phyloP scores from a whole-genome alignment of 2,329 filamentous ascomycete species.

The Sphaerostilbella broomeana region DNA sequence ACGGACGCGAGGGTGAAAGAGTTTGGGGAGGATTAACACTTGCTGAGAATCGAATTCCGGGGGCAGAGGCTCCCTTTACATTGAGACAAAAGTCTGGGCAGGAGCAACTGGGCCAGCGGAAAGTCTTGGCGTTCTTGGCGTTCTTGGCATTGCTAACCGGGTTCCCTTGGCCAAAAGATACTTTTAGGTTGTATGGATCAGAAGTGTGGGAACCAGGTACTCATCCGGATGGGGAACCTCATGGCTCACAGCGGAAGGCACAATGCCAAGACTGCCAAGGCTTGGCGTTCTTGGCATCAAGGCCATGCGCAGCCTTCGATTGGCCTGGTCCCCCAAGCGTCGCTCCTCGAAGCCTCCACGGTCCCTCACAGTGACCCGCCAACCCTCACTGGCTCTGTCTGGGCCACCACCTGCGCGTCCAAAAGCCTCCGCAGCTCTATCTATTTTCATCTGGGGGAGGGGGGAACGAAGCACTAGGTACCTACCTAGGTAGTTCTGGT shows the following conservation, averaged over 20 bases:
- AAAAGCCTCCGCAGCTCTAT: not conserved
- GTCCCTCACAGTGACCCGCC: slow-evolving; percentile 19
- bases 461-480: too few species aligned
- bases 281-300: slow-evolving; percentile 35
- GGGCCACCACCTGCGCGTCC: not conserved
- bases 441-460: too few species aligned
- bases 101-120: slow-evolving; percentile 31
- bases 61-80: slow-evolving; percentile 30
- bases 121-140: slow-evolving; percentile 31
- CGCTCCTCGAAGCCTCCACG: too few species aligned
- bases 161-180: not conserved
- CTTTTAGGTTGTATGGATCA: not conserved
- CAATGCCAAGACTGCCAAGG: slow-evolving; percentile 31
- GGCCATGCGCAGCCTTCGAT: slow-evolving; percentile 26
- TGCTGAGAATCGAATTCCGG: slow-evolving; percentile 5
- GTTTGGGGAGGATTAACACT: slow-evolving; percentile 12
- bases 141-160: slow-evolving; percentile 23
- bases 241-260: slow-evolving; percentile 22
- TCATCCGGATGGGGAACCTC: not conserved
- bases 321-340: slow-evolving; percentile 19
- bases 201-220: not conserved
- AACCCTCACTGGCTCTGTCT: not conserved
- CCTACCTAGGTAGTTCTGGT: too few species aligned
- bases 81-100: slow-evolving; percentile 28
- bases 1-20: slow-evolving; percentile 2